Evolutionary conservation across 2,329 filamentous ascomycete genomes (phyloP).

Genomic region (Ophiocordyceps camponoti-leonardi): DNA sequence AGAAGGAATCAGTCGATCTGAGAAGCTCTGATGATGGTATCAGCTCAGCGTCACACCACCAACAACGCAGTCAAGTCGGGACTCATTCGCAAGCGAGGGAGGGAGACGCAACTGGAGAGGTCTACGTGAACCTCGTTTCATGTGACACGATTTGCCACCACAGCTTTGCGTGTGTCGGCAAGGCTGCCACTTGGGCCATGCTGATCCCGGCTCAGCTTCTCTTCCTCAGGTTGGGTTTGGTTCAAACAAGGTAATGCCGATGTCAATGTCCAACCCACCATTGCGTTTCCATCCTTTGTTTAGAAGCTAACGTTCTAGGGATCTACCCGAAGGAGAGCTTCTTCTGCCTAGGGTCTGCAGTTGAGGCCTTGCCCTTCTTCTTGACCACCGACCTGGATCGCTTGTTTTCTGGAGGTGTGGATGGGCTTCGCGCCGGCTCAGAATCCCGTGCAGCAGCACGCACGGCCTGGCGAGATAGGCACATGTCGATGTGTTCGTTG

Average conservation of each 20-base stretch:
- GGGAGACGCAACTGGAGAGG: background rate
- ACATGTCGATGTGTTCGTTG: constrained; percentile 86
- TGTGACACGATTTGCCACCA: background rate
- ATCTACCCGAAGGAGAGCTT: constrained; percentile 32
- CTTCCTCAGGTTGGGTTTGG: too few relatives aligned
- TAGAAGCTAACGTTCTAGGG: too few relatives aligned
- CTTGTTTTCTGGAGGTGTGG: constrained; percentile 20
- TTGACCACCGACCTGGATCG: constrained; percentile 16
- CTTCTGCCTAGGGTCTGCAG: constrained; percentile 28
- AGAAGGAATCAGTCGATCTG: background rate
- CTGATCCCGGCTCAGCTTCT: background rate
- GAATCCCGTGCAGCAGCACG: constrained; percentile 57
- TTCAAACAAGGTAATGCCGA: too few relatives aligned
- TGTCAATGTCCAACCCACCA: too few relatives aligned
- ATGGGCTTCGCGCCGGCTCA: constrained; percentile 8
- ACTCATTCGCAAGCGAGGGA: background rate
- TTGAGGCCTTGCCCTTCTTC: constrained; percentile 19
- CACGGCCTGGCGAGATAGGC: constrained; percentile 73
- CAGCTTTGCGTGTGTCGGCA: background rate
- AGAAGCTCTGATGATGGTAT: background rate
- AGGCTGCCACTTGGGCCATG: background rate
- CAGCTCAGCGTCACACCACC: background rate
- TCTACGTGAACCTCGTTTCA: background rate
- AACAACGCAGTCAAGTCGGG: background rate
- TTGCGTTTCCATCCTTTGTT: too few relatives aligned